Percentiles rank a stretch among this genome's conserved stretches.
Evolutionary conservation across 148 eudicot species (phyloP).

Genomic region (Chenopodium album): DNA sequence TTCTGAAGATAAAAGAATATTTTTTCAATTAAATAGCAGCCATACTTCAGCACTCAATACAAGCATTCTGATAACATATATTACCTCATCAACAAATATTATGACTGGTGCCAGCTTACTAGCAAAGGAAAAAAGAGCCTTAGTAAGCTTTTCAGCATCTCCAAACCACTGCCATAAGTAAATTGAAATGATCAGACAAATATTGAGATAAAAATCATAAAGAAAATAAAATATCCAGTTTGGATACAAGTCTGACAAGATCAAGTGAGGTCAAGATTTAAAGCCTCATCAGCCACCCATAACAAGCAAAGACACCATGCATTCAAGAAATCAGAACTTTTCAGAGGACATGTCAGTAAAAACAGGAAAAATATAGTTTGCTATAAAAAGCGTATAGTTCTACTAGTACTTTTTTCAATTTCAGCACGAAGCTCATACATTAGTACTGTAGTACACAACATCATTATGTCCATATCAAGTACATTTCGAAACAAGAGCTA

Average conservation of each 20-base stretch:
- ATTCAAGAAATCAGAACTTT: not conserved
- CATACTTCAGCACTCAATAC: not conserved
- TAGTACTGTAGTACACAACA: not conserved
- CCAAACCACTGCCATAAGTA: slow-evolving; percentile 83
- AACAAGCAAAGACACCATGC: not conserved
- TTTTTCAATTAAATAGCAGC: not conserved
- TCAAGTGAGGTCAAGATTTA: not conserved
- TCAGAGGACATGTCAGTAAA: not conserved
- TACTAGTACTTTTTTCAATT: not conserved
- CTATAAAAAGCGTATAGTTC: not conserved
- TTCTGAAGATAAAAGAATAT: no score
- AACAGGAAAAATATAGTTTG: not conserved
- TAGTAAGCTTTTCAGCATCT: slow-evolving; percentile 98
- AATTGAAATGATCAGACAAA: not conserved
- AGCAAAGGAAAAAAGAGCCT: slow-evolving; percentile 97
- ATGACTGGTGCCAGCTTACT: slow-evolving; percentile 96
- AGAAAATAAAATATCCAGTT: not conserved
- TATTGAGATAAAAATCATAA: not conserved
- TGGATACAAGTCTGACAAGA: not conserved
- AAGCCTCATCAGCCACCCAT: not conserved
- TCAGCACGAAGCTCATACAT: not conserved
- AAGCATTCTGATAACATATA: slow-evolving; percentile 23
- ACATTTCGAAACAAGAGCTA: not conserved
- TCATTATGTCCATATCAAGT: not conserved
- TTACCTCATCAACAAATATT: slow-evolving; percentile 97